Evolutionary conservation across 2,329 filamentous ascomycete genomes (phyloP).

Genomic region (Camptophora hylomeconis): DNA sequence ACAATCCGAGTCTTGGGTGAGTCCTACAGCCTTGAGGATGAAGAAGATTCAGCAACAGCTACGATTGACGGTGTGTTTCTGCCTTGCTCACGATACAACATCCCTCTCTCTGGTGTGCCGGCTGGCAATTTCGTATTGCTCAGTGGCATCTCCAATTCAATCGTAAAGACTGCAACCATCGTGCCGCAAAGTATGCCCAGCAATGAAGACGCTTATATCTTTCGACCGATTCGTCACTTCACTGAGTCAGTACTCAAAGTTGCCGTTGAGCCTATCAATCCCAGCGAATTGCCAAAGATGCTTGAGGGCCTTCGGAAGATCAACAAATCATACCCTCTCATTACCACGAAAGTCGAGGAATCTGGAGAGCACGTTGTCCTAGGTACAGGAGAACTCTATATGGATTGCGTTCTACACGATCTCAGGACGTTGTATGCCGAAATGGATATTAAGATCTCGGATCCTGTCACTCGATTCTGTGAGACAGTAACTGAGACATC

Average conservation of each 20-base stretch:
- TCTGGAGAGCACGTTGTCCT: constrained; percentile 92
- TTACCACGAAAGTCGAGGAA: constrained; percentile 95
- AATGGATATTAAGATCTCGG: constrained; percentile 98
- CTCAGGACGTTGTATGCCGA: constrained; percentile 86
- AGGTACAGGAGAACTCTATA: constrained; percentile 95
- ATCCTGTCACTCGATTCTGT: constrained; percentile 93
- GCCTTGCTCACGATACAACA: constrained; percentile 82
- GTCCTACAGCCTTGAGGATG: constrained; percentile 89
- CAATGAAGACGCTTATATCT: constrained; percentile 88
- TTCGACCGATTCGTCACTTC: constrained; percentile 84
- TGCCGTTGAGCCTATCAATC: constrained; percentile 94
- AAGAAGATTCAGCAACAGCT: constrained; percentile 89
- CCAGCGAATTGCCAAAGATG: constrained; percentile 97
- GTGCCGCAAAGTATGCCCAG: constrained; percentile 68
- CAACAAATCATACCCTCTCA: constrained; percentile 93
- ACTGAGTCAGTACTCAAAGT: constrained; percentile 97
- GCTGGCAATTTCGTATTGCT: constrained; percentile 91
- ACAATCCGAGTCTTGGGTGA: constrained; percentile 87
- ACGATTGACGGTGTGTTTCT: constrained; percentile 81
- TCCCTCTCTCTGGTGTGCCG: constrained; percentile 80
- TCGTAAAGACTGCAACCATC: constrained; percentile 91
- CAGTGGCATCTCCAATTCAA: constrained; percentile 88
- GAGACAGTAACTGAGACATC: constrained; percentile 97
- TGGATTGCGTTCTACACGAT: constrained; percentile 97
- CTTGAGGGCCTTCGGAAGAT: constrained; percentile 90